Conservation (phyloP, 2,329 filamentous ascomycete genomes). For the Xylariaceae sp. region DNA sequence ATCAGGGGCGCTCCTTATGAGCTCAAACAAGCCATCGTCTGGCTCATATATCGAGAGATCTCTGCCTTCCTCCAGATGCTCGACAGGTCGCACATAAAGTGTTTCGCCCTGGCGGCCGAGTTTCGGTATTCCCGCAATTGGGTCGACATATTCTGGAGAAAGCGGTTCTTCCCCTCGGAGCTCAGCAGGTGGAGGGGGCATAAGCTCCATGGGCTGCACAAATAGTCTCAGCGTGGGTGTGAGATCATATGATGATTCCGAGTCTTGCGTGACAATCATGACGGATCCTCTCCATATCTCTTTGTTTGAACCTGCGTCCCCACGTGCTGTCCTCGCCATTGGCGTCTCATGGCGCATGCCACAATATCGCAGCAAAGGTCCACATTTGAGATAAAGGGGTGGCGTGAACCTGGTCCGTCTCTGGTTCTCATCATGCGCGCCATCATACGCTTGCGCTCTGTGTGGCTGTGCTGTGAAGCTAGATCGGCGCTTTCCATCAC, state of each 20-base stretch:
- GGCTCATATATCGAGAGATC: constrained; percentile 80
- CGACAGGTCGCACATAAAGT: constrained; percentile 84
- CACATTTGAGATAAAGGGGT: constrained; percentile 80
- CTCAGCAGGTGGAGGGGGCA: constrained; percentile 73
- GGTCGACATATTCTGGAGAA: constrained; percentile 81
- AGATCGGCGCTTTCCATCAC: constrained; percentile 45
- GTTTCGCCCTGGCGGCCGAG: constrained; percentile 81
- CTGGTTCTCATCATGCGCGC: constrained; percentile 63
- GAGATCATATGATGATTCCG: constrained; percentile 76
- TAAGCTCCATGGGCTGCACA: constrained; percentile 77
- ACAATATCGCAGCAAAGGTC: constrained; percentile 84
- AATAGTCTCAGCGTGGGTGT: constrained; percentile 80
- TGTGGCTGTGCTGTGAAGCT: constrained; percentile 48
- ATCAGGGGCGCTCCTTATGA: constrained; percentile 54
- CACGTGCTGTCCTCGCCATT: constrained; percentile 36
- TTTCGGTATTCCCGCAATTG: constrained; percentile 83
- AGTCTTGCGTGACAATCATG: constrained; percentile 91
- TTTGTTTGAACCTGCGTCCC: constrained; percentile 47
- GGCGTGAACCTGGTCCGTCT: constrained; percentile 76
- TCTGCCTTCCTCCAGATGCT: constrained; percentile 72
- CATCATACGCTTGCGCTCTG: constrained; percentile 63
- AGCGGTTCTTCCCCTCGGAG: constrained; percentile 63
- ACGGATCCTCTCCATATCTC: constrained; percentile 92
- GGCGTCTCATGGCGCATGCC: constrained; percentile 69
- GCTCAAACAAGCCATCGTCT: constrained; percentile 79